Evolutionary conservation across 345 rosid genomes (phyloP), one percentile per base, ranked within the genome.

Genomic region (Hevea brasiliensis): DNA sequence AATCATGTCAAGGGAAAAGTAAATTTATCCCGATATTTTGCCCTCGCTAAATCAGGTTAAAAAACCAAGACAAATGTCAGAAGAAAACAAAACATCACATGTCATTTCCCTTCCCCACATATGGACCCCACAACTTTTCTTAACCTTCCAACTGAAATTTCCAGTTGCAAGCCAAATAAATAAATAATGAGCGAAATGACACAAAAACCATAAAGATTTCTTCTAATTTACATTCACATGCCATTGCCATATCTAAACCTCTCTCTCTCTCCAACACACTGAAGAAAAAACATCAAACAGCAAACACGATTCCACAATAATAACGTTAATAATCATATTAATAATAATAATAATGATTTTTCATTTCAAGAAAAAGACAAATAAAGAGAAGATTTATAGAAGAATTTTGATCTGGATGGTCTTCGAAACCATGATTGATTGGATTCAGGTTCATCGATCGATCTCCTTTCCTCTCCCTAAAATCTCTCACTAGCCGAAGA

Each of bases 171-270:
- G 17, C 17, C 7, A 50, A 12, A 4, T 47, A 47, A 47, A 11
- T 47, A 47, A 47, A 45, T 47, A 47, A 1, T 14, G 0, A 50
- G 6, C 2, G n/a, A 42, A 47, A 54, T 37, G 79, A 80, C 71
- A 57, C 17, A 44, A 62, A 55, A 65, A 65, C 79, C 66, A 45
- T 9, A 0, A 13, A 4, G 1, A 2, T 21, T 21, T 21, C 29
- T 3, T 24, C 54, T 9, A 81, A 74, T 83, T 81, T 79, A 83
- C 82, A 79, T 9, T n/a, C 53, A 48, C 65, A 60, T 70, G 82
- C 80, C 85, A 83, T 76, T 48, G 2, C 37, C 66, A 67, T 51
- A 35, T 18, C 18, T 32, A 44, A 27, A 7, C 51, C 23, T 47
- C 21, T 50, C 6, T 37, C 32, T 9, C 50, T 50, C 18, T 11